Evolutionary conservation across 2,329 filamentous ascomycete species (phyloP).

Genomic region (Daldinia sp.): DNA sequence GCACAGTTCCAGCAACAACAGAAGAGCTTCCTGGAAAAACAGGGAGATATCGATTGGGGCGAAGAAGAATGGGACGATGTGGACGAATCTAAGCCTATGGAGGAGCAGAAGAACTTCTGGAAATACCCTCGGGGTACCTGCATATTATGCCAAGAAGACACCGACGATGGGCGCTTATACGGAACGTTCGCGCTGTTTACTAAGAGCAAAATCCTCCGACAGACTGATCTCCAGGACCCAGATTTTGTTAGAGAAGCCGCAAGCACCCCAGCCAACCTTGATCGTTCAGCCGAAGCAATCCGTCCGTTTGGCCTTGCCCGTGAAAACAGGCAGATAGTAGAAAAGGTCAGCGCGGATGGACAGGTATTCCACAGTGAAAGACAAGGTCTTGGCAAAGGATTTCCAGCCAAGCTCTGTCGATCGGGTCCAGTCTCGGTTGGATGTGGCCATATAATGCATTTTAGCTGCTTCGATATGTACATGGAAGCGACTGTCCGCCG

Average conservation of each 20-base stretch:
- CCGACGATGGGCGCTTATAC: conserved; percentile 86
- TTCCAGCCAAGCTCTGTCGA: conserved; percentile 71
- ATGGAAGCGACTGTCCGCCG: conserved; percentile 83
- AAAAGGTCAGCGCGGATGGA: conserved; percentile 78
- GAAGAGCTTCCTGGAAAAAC: conserved; percentile 90
- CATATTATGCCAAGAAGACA: conserved; percentile 96
- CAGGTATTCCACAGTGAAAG: conserved; percentile 76
- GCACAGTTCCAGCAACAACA: conserved; percentile 98
- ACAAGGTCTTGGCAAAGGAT: conserved; percentile 88
- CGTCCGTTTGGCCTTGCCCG: conserved; percentile 91
- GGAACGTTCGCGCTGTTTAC: conserved; percentile 92
- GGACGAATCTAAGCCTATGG: conserved; percentile 63
- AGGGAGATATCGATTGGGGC: conserved; percentile 88
- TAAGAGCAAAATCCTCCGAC: conserved; percentile 84
- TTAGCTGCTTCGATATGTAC: conserved; percentile 92
- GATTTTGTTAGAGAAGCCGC: conserved; percentile 87
- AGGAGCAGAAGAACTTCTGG: conserved; percentile 78
- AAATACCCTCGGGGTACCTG: conserved; percentile 94
- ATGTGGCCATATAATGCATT: conserved; percentile 99
- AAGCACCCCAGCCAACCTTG: conserved; percentile 80
- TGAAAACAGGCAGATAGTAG: conserved; percentile 80
- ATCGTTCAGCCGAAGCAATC: conserved; percentile 81
- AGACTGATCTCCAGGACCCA: conserved; percentile 82
- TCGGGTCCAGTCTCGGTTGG: conserved; percentile 86
- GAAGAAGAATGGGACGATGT: conserved; percentile 81